Conservation (phyloP, 345 rosid species). For the Gossypium raimondii region DNA sequence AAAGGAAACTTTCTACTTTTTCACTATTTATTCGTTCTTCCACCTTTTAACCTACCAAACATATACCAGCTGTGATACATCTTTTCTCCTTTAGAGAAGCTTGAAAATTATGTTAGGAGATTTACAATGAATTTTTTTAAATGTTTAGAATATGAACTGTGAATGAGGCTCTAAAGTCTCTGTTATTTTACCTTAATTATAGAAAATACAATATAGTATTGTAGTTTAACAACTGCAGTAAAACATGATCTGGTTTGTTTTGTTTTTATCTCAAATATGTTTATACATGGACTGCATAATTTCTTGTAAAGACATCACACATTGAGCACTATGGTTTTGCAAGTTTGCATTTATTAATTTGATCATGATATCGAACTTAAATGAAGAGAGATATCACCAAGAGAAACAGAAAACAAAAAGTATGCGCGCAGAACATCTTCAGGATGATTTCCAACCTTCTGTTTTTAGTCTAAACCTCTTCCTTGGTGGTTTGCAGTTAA, state of each 20-base stretch:
- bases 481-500: conserved; percentile 40
- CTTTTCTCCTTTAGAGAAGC: not conserved
- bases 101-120: not conserved
- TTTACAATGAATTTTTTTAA: not conserved
- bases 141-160: not conserved
- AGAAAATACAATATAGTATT: not conserved
- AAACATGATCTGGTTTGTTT: not conserved
- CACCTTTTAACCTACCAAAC: no score
- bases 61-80: not conserved
- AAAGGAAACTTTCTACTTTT: no score
- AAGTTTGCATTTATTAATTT: not conserved
- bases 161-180: not conserved
- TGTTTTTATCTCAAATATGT: not conserved
- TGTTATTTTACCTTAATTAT: not conserved
- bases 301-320: not conserved
- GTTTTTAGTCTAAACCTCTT: not conserved
- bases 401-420: not conserved
- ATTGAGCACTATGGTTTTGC: not conserved
- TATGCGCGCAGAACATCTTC: not conserved
- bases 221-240: not conserved
- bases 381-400: not conserved
- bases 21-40: no score
- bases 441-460: not conserved
- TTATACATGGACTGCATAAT: not conserved
- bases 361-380: not conserved